These are phyloP conservation scores for Psidium friedrichsthalianum DNA, from an alignment of 345 rosid species.

Conservation along the genomic window DNA sequence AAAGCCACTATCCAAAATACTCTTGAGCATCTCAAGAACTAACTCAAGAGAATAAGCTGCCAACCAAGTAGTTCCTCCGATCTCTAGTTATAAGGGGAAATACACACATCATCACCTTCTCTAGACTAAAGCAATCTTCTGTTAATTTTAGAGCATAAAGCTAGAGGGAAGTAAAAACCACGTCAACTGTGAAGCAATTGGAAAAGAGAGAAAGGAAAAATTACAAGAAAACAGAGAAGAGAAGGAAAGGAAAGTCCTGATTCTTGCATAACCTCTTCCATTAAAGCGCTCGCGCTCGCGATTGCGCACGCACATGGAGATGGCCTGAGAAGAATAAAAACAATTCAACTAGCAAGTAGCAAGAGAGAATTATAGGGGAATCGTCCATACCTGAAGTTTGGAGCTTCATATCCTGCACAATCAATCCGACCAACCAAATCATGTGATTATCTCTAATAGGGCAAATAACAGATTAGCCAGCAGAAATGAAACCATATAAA, in stretches of 20 bases:
- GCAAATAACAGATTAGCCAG: neutral
- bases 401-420: slow-evolving; percentile 35
- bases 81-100: neutral
- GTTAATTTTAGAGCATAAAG: neutral
- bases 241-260: slow-evolving; percentile 16
- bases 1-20: neutral
- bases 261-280: slow-evolving; percentile 16
- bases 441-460: neutral
- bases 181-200: neutral
- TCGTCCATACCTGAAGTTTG: slow-evolving; percentile 33
- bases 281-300: neutral
- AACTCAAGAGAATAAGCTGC: neutral
- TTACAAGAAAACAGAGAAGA: neutral
- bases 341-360: neutral
- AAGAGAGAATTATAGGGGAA: neutral
- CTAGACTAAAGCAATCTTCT: neutral
- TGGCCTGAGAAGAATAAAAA: neutral
- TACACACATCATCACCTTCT: neutral
- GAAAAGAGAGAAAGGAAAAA: neutral
- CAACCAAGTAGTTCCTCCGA: neutral
- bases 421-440: neutral
- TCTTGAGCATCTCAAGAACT: neutral
- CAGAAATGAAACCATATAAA: neutral
- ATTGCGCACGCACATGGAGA: neutral
- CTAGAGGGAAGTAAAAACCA: neutral